These are phyloP conservation scores for Mycena leptocephala DNA, from an alignment of 768 basidiomycete genomes.

Conservation along the genomic window DNA sequence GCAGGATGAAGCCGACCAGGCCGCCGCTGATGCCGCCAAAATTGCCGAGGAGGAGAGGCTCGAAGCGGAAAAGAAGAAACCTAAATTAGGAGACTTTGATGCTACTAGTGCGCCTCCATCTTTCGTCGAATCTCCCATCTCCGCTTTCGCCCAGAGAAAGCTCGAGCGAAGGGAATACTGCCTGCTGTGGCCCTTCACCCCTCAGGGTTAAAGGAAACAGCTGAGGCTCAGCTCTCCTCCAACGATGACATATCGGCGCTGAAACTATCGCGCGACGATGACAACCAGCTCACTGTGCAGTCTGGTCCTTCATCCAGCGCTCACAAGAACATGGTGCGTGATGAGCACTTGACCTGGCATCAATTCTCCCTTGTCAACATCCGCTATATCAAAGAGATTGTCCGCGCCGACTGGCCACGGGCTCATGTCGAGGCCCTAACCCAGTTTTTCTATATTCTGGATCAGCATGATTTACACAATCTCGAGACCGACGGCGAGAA, in stretches of 20 bases:
- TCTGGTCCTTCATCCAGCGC: background rate
- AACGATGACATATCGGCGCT: background rate
- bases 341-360: background rate
- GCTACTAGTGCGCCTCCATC: background rate
- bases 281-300: constrained; percentile 7
- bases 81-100: constrained; percentile 18
- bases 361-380: background rate
- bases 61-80: constrained; percentile 29
- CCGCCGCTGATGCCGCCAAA: background rate
- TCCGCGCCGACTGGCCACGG: background rate
- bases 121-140: constrained; percentile 1
- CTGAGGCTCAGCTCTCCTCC: background rate
- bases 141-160: background rate
- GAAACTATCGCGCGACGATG: background rate
- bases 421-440: background rate
- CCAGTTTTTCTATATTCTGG: constrained; percentile 32
- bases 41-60: background rate
- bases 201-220: background rate
- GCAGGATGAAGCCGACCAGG: background rate
- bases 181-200: background rate
- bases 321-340: constrained; percentile 1
- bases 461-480: background rate
- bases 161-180: background rate
- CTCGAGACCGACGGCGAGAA: background rate
- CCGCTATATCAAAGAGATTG: constrained; percentile 9